phyloP scores from a whole-genome alignment of 1,284 basidiomycete species.

The Sporisorium reilianum region DNA sequence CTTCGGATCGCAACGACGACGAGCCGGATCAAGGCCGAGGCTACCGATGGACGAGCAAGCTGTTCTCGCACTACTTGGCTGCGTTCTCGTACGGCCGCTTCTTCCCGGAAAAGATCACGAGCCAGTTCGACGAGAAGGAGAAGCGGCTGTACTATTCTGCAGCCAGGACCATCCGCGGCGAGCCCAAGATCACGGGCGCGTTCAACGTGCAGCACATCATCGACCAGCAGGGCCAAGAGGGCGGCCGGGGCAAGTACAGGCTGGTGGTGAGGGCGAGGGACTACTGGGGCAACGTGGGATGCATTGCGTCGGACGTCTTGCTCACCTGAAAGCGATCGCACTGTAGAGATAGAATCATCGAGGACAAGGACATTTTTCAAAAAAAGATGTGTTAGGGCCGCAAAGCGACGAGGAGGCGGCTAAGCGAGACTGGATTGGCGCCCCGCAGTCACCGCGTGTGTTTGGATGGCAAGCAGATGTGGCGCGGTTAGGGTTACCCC shows the following conservation, averaged over 20 bases:
- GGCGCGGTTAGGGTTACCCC: no score
- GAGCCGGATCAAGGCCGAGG: conserved; percentile 2
- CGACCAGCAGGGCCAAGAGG: conserved; percentile 30
- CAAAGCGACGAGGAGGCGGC: background rate
- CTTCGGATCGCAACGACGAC: background rate
- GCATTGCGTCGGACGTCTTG: conserved; percentile 49
- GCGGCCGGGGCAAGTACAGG: conserved; percentile 45
- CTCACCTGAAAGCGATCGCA: conserved; percentile 15
- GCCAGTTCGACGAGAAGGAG: conserved; percentile 63
- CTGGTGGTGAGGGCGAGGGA: conserved; percentile 58
- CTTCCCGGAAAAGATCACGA: conserved; percentile 42
- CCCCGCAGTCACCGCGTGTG: no score
- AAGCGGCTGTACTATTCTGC: conserved; percentile 52
- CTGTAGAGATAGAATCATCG: background rate
- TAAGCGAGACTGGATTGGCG: background rate
- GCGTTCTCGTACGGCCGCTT: conserved; percentile 46
- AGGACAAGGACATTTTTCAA: background rate
- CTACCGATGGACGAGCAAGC: conserved; percentile 35
- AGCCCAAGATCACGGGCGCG: conserved; percentile 42
- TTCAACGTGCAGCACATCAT: conserved; percentile 42
- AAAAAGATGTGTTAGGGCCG: background rate
- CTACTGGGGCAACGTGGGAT: conserved; percentile 55
- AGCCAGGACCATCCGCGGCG: conserved; percentile 41
- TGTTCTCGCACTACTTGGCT: conserved; percentile 58
- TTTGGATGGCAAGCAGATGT: no score